phyloP scores from a whole-genome alignment of 2,329 filamentous ascomycete species.

The Penicillium sp. region DNA sequence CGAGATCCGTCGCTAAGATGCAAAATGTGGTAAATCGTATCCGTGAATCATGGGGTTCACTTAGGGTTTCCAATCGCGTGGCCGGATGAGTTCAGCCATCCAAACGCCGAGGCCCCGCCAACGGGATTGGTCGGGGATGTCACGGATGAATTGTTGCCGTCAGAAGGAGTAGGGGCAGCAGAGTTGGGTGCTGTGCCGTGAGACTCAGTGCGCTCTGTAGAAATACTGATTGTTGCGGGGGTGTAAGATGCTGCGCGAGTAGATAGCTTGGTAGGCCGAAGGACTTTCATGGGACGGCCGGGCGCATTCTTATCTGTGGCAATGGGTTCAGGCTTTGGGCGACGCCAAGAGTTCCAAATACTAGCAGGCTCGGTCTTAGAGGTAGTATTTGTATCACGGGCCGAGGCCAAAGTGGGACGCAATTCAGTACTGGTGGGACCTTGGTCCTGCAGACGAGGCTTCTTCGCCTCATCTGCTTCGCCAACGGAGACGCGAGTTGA shows the following conservation, averaged over 20 bases:
- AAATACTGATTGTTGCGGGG: not conserved
- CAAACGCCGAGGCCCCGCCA: constrained; percentile 89
- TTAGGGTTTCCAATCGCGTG: not conserved
- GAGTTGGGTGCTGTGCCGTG: not conserved
- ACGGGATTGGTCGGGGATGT: constrained; percentile 74
- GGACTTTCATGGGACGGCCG: constrained; percentile 76
- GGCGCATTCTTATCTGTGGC: constrained; percentile 47
- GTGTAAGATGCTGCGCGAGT: constrained; percentile 10
- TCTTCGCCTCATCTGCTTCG: constrained; percentile 25
- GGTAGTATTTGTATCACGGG: constrained; percentile 28
- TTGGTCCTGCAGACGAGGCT: constrained; percentile 12
- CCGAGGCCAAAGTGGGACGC: constrained; percentile 26
- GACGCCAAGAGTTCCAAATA: constrained; percentile 72
- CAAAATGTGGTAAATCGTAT: not conserved
- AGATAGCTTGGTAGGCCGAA: constrained; percentile 70
- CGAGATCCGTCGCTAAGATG: not conserved
- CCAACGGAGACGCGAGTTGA: constrained; percentile 24
- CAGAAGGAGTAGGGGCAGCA: constrained; percentile 19
- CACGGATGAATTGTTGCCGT: constrained; percentile 37
- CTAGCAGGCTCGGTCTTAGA: constrained; percentile 47
- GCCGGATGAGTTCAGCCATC: constrained; percentile 71
- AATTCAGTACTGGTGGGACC: not conserved
- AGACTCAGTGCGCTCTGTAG: not conserved
- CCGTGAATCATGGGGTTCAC: not conserved
- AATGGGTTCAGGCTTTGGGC: constrained; percentile 31